These are phyloP conservation scores for Diaporthe citrichinensis DNA, from an alignment of 2,329 filamentous ascomycete species.

Conservation along the genomic window DNA sequence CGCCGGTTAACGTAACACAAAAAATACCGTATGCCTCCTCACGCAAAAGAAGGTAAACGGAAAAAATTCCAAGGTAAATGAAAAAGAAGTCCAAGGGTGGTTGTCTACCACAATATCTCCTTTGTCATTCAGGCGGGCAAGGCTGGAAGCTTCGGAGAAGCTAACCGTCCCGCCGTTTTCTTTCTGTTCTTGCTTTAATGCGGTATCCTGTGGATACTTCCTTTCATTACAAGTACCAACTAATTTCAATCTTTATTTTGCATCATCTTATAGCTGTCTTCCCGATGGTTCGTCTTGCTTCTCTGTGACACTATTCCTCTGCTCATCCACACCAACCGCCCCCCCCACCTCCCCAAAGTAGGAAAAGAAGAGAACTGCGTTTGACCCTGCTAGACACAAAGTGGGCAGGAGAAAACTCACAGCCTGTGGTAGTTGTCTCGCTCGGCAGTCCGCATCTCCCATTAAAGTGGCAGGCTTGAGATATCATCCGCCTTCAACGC, in stretches of 20 bases:
- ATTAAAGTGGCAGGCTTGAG: background rate
- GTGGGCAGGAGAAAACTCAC: background rate
- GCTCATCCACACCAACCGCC: too few relatives aligned
- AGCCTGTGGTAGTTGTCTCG: background rate
- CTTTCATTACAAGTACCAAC: background rate
- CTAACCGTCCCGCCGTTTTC: background rate
- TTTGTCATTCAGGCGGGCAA: constrained; percentile 9
- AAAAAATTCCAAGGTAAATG: background rate
- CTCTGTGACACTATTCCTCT: background rate
- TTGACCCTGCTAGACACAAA: background rate
- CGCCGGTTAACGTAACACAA: background rate
- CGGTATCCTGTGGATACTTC: constrained; percentile 12
- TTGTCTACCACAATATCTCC: constrained; percentile 12
- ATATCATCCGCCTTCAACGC: background rate
- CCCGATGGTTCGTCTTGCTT: background rate
- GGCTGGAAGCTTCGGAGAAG: background rate
- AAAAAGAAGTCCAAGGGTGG: too few relatives aligned
- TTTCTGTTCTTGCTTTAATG: background rate
- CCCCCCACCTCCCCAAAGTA: background rate
- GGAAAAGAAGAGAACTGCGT: background rate
- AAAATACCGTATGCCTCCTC: background rate
- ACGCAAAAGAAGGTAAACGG: background rate
- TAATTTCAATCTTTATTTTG: background rate
- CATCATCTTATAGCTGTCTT: background rate
- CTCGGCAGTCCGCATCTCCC: too few relatives aligned